phyloP scores from a whole-genome alignment of 306 rosid species.

The Sesbania bispinosa region DNA sequence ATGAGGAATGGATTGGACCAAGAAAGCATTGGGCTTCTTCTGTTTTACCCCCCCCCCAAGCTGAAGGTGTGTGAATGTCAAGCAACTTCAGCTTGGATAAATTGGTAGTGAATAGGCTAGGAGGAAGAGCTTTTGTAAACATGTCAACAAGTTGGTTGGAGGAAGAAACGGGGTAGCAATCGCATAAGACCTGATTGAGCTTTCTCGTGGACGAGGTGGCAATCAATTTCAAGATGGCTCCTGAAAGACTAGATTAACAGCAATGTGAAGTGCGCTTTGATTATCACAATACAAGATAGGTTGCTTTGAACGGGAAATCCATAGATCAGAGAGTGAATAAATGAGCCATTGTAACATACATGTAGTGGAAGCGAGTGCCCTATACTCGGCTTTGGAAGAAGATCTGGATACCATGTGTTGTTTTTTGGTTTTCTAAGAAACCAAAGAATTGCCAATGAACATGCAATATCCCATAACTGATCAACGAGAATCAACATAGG shows the following conservation, averaged over 20 bases:
- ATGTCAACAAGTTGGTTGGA: neutral
- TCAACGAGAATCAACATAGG: no score
- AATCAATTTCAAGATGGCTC: neutral
- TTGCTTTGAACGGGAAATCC: neutral
- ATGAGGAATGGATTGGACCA: neutral
- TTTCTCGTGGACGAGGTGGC: neutral
- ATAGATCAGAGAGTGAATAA: neutral
- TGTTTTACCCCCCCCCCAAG: neutral
- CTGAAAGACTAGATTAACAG: neutral
- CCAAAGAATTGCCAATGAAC: neutral
- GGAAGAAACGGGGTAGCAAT: neutral
- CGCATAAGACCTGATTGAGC: neutral
- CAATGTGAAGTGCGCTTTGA: neutral
- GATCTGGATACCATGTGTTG: neutral
- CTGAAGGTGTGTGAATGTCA: neutral
- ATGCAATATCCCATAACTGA: neutral
- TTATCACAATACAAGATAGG: neutral
- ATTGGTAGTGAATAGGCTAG: neutral
- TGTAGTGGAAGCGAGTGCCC: no score
- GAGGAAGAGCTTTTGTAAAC: neutral
- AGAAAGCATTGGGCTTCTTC: neutral
- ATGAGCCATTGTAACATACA: neutral
- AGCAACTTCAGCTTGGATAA: neutral
- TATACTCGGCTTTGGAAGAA: neutral
- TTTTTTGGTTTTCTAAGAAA: neutral